Base-by-base conservation (phyloP, 2,329 filamentous ascomycete species). In the Penicillium sp. region DNA sequence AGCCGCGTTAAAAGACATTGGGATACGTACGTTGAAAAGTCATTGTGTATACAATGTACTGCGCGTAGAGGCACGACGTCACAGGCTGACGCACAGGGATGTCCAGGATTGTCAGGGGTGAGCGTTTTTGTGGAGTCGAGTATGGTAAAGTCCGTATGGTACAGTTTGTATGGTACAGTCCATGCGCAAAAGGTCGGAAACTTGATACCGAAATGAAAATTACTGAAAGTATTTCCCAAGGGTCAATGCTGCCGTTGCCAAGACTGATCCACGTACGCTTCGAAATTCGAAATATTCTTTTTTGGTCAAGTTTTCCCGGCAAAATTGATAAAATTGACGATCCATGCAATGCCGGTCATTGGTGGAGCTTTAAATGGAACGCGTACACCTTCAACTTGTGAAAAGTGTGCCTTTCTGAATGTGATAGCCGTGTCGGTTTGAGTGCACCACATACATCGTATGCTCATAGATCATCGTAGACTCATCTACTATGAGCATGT, bases 51-150 rank as follows among this genome's bases (percentile, higher is more conserved):
- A n/a, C 9, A 43, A 27, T 9, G 44, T 21, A 34, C 21, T 19
- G 31, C 23, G 40, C 31, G 27, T 33, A 53, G 21, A 50, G 45
- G 15, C 29, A 50, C 33, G 46, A 65, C 65, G 67, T 69, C 66
- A 68, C 61, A 49, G 56, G 62, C 60, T 69, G 66, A 69, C 68
- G 67, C 62, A 62, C 34, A 62, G 58, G 51, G 57, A 56, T 52
- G 54, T 46, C 41, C 53, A 47, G 48, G 64, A 69, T 67, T 60
- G 60, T 69, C 66, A 70, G 68, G 66, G 63, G 64, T 49, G 47
- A 44, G 7, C 23, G 3, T 33, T 19, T 21, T 40, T 47, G 59
- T 54, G 57, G 54, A 60, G 46, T 19, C 4, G 31, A 4, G 43
- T 53, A 49, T 34, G 33, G 48, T 49, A 45, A 16, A 19, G 11